These are phyloP conservation scores for Tetracentron sinense DNA, from an alignment of 164 flowering plant species.

Conservation along the genomic window DNA sequence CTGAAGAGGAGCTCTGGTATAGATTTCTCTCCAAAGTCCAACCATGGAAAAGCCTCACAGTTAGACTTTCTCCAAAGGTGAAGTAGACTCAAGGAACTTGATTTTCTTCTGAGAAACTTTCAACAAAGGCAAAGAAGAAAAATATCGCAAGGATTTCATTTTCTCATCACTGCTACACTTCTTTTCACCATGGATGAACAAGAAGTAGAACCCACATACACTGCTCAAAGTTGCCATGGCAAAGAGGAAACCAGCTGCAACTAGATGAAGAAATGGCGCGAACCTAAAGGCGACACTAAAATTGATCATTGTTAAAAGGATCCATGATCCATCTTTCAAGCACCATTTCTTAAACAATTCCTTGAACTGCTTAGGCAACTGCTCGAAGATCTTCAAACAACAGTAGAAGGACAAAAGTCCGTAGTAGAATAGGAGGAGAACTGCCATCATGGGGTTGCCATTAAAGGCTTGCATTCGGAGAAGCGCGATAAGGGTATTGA, in stretches of 20 bases:
- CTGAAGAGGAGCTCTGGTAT: no score
- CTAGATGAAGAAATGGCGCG: neutral
- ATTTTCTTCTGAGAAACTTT: no score
- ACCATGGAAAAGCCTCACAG: no score
- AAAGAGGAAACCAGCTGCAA: neutral
- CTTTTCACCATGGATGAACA: neutral
- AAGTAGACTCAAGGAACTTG: no score
- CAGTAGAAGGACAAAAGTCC: neutral
- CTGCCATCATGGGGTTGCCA: neutral
- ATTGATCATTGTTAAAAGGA: neutral
- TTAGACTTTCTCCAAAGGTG: no score
- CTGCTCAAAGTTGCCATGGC: neutral
- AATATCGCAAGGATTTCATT: no score
- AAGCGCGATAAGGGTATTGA: neutral
- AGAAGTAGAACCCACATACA: neutral
- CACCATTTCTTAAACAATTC: neutral
- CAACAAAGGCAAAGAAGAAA: no score
- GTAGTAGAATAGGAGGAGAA: conserved; percentile 1
- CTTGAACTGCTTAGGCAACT: neutral
- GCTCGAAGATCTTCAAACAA: neutral
- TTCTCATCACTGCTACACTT: no score
- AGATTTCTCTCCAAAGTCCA: no score
- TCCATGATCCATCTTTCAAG: conserved; percentile 4
- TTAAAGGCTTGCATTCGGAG: neutral
- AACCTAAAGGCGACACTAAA: conserved; percentile 5